Evolutionary conservation across 1,139 yeast species (phyloP).

Genomic region (Diutina ranongensis): DNA sequence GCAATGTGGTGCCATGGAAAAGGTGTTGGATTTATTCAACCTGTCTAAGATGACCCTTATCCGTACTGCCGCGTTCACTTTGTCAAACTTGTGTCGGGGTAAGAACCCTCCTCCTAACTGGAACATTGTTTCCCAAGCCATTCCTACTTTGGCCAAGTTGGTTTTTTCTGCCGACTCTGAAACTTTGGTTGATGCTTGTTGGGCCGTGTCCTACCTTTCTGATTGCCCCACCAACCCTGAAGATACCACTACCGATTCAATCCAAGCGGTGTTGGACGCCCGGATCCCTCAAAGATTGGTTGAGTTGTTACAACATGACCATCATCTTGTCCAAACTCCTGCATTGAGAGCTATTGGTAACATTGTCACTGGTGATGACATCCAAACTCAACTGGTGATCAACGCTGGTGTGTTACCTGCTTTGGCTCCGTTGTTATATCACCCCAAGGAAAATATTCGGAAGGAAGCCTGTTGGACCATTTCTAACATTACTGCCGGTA

Average conservation of each 20-base stretch:
- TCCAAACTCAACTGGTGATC: conserved; percentile 90
- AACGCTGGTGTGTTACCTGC: conserved; percentile 89
- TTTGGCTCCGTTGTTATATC: conserved; percentile 64
- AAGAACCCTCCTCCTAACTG: conserved; percentile 95
- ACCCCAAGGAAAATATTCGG: conserved; percentile 84
- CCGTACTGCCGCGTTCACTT: conserved; percentile 97
- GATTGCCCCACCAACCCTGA: conserved; percentile 76
- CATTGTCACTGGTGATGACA: conserved; percentile 92
- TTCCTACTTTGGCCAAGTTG: conserved; percentile 86
- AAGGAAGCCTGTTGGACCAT: conserved; percentile 99
- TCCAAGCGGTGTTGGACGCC: conserved; percentile 94
- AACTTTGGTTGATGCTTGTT: conserved; percentile 92
- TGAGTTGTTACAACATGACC: conserved; percentile 73
- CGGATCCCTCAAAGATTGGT: conserved; percentile 92
- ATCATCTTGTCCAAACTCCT: conserved; percentile 88
- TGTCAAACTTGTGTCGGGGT: conserved; percentile 93
- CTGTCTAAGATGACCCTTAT: conserved; percentile 77
- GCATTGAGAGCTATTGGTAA: conserved; percentile 96
- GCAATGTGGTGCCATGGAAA: conserved; percentile 77
- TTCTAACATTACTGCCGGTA: conserved; percentile 96
- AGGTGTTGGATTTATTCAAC: conserved; percentile 69
- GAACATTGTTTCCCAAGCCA: conserved; percentile 73
- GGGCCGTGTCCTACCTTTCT: conserved; percentile 93
- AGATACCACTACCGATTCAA: conserved; percentile 87
- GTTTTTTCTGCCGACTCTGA: conserved; percentile 87